Conservation (phyloP, 2,329 filamentous ascomycete species). For the Dactylonectria estremocensis region DNA sequence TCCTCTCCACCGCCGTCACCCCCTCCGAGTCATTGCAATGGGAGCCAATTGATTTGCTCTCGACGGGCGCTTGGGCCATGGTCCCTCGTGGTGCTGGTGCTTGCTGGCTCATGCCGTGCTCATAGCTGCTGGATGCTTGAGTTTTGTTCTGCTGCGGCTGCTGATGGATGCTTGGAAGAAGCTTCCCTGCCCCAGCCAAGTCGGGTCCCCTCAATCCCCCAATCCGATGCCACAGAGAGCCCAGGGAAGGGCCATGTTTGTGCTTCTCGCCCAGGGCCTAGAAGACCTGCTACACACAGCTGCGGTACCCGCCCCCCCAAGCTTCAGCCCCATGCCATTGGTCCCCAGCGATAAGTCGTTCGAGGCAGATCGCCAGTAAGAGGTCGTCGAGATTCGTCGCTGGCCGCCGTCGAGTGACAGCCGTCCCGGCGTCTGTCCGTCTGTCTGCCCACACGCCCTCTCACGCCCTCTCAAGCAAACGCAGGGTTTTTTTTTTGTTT, state of each 20-base stretch:
- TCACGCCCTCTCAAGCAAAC: conserved; percentile 34
- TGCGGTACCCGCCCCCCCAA: conserved; percentile 45
- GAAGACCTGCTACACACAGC: conserved; percentile 46
- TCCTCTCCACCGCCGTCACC: conserved; percentile 39
- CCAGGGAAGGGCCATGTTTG: conserved; percentile 37
- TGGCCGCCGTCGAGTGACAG: conserved; percentile 16
- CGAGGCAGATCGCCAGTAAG: conserved; percentile 47
- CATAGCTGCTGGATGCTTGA: conserved; percentile 24
- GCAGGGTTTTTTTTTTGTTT: conserved; percentile 26
- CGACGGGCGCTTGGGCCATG: conserved; percentile 45
- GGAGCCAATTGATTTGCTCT: conserved; percentile 50
- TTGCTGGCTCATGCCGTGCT: conserved; percentile 20
- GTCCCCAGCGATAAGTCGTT: conserved; percentile 46
- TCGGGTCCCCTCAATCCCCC: conserved; percentile 30
- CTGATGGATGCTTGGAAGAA: conserved; percentile 39
- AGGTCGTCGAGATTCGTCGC: conserved; percentile 30
- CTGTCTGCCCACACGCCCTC: conserved; percentile 43
- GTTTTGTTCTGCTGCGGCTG: conserved; percentile 34
- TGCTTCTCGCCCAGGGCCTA: conserved; percentile 42
- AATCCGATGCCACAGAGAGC: conserved; percentile 34
- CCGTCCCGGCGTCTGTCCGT: conserved; percentile 40
- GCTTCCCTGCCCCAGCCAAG: conserved; percentile 37
- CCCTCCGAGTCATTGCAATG: conserved; percentile 51
- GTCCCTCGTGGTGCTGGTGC: conserved; percentile 43
- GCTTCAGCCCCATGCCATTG: conserved; percentile 44